Base-by-base conservation (phyloP, 2,329 filamentous ascomycete species). In the Didymellaceae sp. region DNA sequence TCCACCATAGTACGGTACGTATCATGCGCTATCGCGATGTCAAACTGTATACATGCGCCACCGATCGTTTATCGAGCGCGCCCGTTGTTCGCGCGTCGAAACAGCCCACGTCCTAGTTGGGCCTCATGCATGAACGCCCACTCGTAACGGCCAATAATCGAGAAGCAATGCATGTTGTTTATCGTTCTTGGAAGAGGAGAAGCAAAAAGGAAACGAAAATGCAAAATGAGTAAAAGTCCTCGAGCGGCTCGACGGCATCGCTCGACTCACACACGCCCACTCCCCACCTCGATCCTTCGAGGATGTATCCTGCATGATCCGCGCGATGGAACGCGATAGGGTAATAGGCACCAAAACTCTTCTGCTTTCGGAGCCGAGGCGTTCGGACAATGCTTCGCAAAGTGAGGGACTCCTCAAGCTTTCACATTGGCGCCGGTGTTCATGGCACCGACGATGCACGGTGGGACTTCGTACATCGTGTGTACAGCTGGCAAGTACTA, bases 91-190 rank as follows among this genome's bases (percentile, higher is more conserved):
- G 22, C 21, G 21, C 20, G 16, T 20, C 48, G 42, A 51, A 51
- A 51, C 47, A 45, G 26, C 41, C n/a, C 47, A 11, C 20, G 13
- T 32, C 41, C 48, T 20, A 14, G 41, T 45, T 3, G 8, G 25
- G 37, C 16, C 16, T 18, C 41, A 30, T 37, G 48, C 48, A 45
- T 45, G 31, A 42, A 45, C 46, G 39, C 39, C 40, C 40, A 35
- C 44, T 35, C 26, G 14, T 10, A n/a, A 26, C 11, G 5, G 16
- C 26, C 17, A 40, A 44, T 38, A 28, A 28, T 44, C 44, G 37
- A 38, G 32, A 13, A 20, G 32, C 21, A 6, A 26, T 26, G n/a
- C n/a, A n/a, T 3, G 25, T 6, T 26, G 26, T 33, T 7, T 40
- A 49, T 49, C 33, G 39, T 16, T 39, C 38, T 32, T 16, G 20